A percentile compares a stretch with the other conserved stretches of the same genome.
Evolutionary conservation across 768 basidiomycete genomes (phyloP).

Genomic region (Rhodotorula diobovata): DNA sequence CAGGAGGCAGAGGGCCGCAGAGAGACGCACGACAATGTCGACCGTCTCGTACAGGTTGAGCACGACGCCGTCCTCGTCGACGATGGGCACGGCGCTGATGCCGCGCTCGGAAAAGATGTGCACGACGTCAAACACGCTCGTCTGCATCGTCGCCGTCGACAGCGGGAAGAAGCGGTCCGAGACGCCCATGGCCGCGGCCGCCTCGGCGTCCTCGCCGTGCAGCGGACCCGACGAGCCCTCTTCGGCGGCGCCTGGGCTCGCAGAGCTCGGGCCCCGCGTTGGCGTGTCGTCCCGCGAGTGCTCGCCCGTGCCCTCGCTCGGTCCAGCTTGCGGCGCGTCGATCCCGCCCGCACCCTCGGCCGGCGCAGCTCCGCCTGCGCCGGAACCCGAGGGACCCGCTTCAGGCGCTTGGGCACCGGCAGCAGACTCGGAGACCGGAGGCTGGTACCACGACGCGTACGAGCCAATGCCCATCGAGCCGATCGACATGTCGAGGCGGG

Average conservation of each 20-base stretch:
- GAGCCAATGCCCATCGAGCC: constrained; percentile 89
- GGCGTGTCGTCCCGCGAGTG: neutral
- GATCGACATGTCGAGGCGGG: constrained; percentile 70
- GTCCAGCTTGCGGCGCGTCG: neutral
- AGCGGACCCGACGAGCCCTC: neutral
- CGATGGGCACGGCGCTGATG: constrained; percentile 93
- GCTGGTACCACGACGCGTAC: constrained; percentile 58
- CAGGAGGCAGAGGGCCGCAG: neutral
- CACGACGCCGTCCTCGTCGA: constrained; percentile 75
- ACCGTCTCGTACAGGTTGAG: constrained; percentile 97
- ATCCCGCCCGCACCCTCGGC: neutral
- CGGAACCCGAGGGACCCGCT: neutral
- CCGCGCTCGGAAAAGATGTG: constrained; percentile 96
- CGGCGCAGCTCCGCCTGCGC: neutral
- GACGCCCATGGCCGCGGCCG: constrained; percentile 19
- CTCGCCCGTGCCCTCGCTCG: neutral
- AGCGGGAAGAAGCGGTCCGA: constrained; percentile 80
- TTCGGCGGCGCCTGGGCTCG: neutral
- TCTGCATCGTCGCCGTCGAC: constrained; percentile 81
- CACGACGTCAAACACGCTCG: constrained; percentile 94
- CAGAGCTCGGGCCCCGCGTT: neutral
- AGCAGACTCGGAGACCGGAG: constrained; percentile 38
- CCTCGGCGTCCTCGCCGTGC: neutral
- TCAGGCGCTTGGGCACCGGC: neutral
- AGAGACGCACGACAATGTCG: constrained; percentile 77